These are phyloP conservation scores for Furculomyces boomerangus DNA, from an alignment of 371 early-diverging fungal species.

Conservation along the genomic window DNA sequence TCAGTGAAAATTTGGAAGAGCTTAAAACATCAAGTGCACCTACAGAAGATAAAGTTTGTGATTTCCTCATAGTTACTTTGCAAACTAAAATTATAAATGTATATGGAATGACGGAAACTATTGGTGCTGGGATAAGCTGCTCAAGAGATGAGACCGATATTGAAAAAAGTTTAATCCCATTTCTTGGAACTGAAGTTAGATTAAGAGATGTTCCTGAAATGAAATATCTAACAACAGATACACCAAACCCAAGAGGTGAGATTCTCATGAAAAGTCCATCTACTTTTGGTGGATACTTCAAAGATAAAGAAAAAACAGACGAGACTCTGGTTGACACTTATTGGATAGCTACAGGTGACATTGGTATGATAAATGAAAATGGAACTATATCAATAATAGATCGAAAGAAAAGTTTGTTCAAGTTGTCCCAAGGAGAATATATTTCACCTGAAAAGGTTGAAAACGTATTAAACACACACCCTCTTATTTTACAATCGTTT, in stretches of 20 bases:
- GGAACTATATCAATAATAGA: conserved; percentile 72
- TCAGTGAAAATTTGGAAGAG: conserved; percentile 77
- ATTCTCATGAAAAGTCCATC: conserved; percentile 69
- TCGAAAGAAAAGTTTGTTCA: conserved; percentile 96
- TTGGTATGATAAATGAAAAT: conserved; percentile 63
- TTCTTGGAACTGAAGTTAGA: conserved; percentile 56
- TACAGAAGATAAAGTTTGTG: conserved; percentile 60
- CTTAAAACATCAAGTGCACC: conserved; percentile 82
- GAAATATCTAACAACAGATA: conserved; percentile 67
- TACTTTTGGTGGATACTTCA: conserved; percentile 76
- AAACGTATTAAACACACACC: conserved; percentile 47
- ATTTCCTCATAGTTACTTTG: conserved; percentile 77
- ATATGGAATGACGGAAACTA: conserved; percentile 88
- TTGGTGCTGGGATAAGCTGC: conserved; percentile 37
- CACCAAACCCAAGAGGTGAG: conserved; percentile 84
- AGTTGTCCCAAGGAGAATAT: conserved; percentile 94
- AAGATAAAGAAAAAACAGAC: conserved; percentile 61
- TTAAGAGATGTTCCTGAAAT: conserved; percentile 77
- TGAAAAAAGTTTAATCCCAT: conserved; percentile 78
- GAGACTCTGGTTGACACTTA: conserved; percentile 57
- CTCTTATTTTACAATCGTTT: conserved; percentile 54
- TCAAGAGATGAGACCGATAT: conserved; percentile 34
- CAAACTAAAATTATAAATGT: conserved; percentile 73
- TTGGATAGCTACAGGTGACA: conserved; percentile 93
- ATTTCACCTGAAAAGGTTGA: conserved; percentile 97